phyloP scores from a whole-genome alignment of 371 early-diverging fungal species.

The Mortierella sp. region DNA sequence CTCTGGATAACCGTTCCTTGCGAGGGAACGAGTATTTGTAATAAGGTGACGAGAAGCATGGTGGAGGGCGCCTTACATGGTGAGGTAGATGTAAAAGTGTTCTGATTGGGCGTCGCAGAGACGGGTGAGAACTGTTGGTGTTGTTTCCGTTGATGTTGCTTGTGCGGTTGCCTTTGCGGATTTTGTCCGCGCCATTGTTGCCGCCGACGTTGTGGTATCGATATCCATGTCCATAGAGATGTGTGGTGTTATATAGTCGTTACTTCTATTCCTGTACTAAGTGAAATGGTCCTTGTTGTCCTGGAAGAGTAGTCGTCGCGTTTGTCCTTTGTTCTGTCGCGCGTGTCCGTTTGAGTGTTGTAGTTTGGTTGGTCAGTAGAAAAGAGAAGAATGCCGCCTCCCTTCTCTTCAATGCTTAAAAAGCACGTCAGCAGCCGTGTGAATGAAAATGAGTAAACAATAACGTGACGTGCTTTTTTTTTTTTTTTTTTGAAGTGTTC shows the following conservation, averaged over 20 bases:
- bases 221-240: slow-evolving; percentile 22
- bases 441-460: slow-evolving; percentile 4
- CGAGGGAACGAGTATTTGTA: background rate
- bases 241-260: background rate
- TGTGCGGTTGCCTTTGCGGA: background rate
- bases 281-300: background rate
- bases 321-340: background rate
- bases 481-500: background rate
- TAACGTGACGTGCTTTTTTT: slow-evolving; percentile 1
- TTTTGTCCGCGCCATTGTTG: background rate
- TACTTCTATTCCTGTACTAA: background rate
- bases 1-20: too few species aligned
- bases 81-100: slow-evolving; percentile 46
- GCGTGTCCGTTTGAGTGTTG: background rate
- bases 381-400: background rate
- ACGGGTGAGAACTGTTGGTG: slow-evolving; percentile 28
- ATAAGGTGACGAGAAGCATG: background rate
- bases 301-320: background rate
- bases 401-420: background rate
- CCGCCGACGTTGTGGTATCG: background rate
- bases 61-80: slow-evolving; percentile 32
- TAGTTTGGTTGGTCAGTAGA: background rate
- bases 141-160: background rate
- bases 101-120: slow-evolving; percentile 43
- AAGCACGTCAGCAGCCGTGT: slow-evolving; percentile 13